Base-by-base conservation (phyloP, 2,329 filamentous ascomycete species). In the Sporothrix brasiliensis region DNA sequence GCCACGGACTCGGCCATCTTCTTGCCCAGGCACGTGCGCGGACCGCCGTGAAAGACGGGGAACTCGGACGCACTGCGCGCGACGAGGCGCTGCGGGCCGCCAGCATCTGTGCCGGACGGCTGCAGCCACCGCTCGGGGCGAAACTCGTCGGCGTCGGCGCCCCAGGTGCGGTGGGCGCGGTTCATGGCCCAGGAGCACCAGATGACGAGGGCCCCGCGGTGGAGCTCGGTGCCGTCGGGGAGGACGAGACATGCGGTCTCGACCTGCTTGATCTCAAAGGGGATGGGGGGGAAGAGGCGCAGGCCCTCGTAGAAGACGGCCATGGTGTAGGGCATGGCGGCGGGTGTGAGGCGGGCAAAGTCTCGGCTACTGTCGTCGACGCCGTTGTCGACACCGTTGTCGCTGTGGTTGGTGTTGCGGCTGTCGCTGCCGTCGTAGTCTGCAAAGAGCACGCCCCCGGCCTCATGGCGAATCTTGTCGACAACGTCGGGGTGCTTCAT, bases 151-250 rank as follows among this genome's bases (percentile, higher is more conserved):
- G 86, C 84, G 73, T 89, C 85, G 0, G 79, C 76, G 5, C 87
- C 88, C 86, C 87, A 90, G 0, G 81, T 88, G 2, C 78, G 73
- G 11, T 73, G 77, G 0, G 88, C 89, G 13, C 88, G 81, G 73
- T 88, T 87, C 82, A 90, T 86, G 0, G 88, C 86, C 86, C 87
- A 90, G 3, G 86, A 80, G 72, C 86, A 89, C 88, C 88, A 91
- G 3, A 90, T 79, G 2, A 90, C 79, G 30, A 91, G 81, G 0
- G 87, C 81, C 14, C 80, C 77, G 39, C 78, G 76, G 0, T 87
- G 87, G 4, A 91, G 80, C 61, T 81, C 83, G 0, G 88, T 89
- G 4, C 87, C 87, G 74, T 90, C 88, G 0, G 88, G 88, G 2
- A 91, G 81, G 0, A 83, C 85, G 11, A 74, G 58, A 10, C 44